phyloP scores from a whole-genome alignment of 306 rosid genomes.

The Lathyrus aphaca region DNA sequence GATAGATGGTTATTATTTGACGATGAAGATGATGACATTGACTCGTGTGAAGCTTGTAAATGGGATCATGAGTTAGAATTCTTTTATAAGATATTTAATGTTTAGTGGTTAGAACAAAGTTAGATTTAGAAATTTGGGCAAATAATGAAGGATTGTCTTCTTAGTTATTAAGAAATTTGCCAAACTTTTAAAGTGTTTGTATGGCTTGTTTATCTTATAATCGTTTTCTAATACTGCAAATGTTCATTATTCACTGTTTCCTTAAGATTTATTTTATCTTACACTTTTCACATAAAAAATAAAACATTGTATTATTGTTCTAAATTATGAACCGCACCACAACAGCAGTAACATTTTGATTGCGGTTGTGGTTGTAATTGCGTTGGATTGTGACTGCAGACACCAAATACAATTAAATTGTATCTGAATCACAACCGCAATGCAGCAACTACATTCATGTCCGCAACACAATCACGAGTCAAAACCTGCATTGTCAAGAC shows the following conservation, averaged over 20 bases:
- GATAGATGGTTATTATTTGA: neutral
- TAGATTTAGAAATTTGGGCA: too few species aligned
- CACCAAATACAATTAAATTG: neutral
- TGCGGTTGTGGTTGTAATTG: neutral
- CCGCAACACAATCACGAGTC: neutral
- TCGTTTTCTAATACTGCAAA: too few species aligned
- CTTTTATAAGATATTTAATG: neutral
- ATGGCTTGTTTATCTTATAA: too few species aligned
- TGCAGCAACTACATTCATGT: neutral
- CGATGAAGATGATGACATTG: slow-evolving; percentile 28
- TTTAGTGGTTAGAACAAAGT: too few species aligned
- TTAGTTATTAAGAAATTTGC: too few species aligned
- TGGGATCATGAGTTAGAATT: slow-evolving; percentile 25
- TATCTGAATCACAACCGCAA: neutral
- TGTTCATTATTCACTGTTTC: neutral
- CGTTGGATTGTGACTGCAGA: neutral
- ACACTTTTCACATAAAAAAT: neutral
- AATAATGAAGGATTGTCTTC: too few species aligned
- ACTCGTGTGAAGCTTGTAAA: slow-evolving; percentile 38
- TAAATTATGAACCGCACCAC: slow-evolving; percentile 3
- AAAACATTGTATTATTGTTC: neutral
- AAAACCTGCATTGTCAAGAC: neutral
- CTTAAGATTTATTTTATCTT: neutral
- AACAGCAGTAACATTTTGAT: neutral
- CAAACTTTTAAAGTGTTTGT: too few species aligned